phyloP scores from a whole-genome alignment of 495 filamentous ascomycete genomes.

The Penicillium atrosanguineum region DNA sequence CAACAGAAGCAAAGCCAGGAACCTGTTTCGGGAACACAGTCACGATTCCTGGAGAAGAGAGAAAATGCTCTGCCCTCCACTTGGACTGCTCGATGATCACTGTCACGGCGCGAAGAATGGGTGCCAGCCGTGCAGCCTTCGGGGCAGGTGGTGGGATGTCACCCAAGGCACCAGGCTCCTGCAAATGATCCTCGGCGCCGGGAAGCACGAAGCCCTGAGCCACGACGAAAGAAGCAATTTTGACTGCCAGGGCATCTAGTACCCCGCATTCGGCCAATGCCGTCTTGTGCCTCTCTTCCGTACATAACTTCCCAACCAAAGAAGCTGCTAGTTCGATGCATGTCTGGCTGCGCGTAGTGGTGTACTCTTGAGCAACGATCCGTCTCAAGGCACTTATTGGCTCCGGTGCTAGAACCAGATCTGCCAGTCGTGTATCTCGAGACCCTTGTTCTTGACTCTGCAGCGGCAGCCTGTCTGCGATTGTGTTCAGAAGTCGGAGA shows the following conservation, averaged over 20 bases:
- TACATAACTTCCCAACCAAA: constrained; percentile 69
- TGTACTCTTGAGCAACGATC: constrained; percentile 62
- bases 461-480: constrained; percentile 63
- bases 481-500: constrained; percentile 68
- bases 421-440: constrained; percentile 54
- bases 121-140: constrained; percentile 56
- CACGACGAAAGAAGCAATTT: constrained; percentile 71
- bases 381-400: constrained; percentile 56
- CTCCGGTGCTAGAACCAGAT: constrained; percentile 60
- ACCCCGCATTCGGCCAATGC: constrained; percentile 67
- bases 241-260: constrained; percentile 75
- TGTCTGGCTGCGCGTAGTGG: constrained; percentile 50
- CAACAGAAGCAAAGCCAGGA: constrained; percentile 39
- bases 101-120: constrained; percentile 76
- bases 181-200: constrained; percentile 40
- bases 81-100: constrained; percentile 78
- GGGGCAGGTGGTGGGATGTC: constrained; percentile 53
- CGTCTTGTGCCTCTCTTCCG: constrained; percentile 65
- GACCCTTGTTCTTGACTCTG: constrained; percentile 42
- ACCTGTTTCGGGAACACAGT: constrained; percentile 62
- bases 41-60: constrained; percentile 73
- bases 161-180: constrained; percentile 31
- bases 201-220: constrained; percentile 64
- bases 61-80: constrained; percentile 70
- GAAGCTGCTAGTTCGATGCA: constrained; percentile 66